These are phyloP conservation scores for Boletus hoseneyae DNA, from an alignment of 1,284 basidiomycete genomes.

Conservation along the genomic window DNA sequence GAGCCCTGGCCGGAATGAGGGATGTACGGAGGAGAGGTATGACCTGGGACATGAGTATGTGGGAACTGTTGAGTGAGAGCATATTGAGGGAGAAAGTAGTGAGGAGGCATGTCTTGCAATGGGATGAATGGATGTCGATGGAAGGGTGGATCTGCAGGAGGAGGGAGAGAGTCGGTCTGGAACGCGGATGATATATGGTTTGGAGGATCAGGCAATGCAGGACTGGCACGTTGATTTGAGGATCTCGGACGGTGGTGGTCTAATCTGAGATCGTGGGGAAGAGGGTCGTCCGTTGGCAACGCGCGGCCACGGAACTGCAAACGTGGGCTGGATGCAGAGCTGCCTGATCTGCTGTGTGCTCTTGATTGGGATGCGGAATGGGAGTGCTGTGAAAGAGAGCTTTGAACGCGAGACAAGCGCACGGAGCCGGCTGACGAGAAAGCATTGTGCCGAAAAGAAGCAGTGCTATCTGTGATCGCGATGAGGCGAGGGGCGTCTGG, in stretches of 20 bases:
- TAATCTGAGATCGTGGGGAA: constrained; percentile 25
- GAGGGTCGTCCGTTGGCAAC: constrained; percentile 26
- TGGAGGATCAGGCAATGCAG: constrained; percentile 18
- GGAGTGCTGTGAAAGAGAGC: constrained; percentile 29
- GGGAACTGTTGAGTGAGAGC: constrained; percentile 26
- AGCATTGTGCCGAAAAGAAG: constrained; percentile 25
- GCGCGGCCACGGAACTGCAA: constrained; percentile 34
- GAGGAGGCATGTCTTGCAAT: constrained; percentile 24
- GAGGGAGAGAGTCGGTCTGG: constrained; percentile 14
- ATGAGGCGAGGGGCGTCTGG: constrained; percentile 4
- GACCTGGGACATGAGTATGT: constrained; percentile 23
- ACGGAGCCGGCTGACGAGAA: constrained; percentile 28
- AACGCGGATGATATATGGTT: constrained; percentile 15
- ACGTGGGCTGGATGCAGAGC: constrained; percentile 43
- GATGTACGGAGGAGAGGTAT: constrained; percentile 29
- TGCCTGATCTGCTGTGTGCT: constrained; percentile 40
- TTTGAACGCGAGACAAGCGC: constrained; percentile 35
- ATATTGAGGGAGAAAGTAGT: constrained; percentile 23
- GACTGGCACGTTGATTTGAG: constrained; percentile 19
- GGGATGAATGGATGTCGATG: constrained; percentile 18
- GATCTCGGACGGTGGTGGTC: constrained; percentile 18
- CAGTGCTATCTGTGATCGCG: constrained; percentile 24
- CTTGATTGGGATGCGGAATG: constrained; percentile 38
- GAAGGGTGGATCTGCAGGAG: constrained; percentile 19
- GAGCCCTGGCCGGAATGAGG: constrained; percentile 29